Conservation (phyloP, 1,284 basidiomycete genomes). For the Sanguinoderma infundibulare region DNA sequence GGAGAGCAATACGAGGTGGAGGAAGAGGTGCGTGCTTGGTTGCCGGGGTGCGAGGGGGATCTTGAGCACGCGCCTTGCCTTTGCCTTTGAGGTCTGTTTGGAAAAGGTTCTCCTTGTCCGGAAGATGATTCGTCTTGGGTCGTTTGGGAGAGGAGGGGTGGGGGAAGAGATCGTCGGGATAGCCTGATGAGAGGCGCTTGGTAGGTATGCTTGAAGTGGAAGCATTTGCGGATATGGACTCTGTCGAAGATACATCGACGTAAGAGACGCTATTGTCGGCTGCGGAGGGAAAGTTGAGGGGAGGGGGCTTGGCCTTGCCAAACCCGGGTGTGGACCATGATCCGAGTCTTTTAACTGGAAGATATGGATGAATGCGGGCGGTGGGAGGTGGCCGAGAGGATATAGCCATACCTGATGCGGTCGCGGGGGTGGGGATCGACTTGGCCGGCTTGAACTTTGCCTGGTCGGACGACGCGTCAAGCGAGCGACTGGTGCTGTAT, state of each 20-base stretch:
- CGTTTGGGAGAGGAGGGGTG: slow-evolving; percentile 30
- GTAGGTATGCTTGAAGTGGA: slow-evolving; percentile 28
- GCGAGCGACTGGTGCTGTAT: neutral
- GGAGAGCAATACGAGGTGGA: neutral
- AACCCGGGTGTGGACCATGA: slow-evolving; percentile 39
- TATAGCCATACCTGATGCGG: slow-evolving; percentile 20
- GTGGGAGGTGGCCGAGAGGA: neutral
- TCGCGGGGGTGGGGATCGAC: slow-evolving; percentile 19
- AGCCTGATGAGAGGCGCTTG: slow-evolving; percentile 33
- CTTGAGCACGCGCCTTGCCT: slow-evolving; percentile 23
- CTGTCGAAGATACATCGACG: slow-evolving; percentile 28
- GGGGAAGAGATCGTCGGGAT: slow-evolving; percentile 14
- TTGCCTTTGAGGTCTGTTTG: slow-evolving; percentile 23
- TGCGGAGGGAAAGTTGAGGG: slow-evolving; percentile 6
- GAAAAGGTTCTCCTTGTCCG: slow-evolving; percentile 36
- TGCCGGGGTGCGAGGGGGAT: neutral
- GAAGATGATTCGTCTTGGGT: slow-evolving; percentile 18
- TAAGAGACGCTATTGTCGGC: slow-evolving; percentile 19
- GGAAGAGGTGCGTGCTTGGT: too few species aligned
- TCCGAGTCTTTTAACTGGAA: slow-evolving; percentile 24
- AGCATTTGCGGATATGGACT: slow-evolving; percentile 22
- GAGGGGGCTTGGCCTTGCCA: slow-evolving; percentile 30
- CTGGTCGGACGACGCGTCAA: slow-evolving; percentile 2
- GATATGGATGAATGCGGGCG: neutral
- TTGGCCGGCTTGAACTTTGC: slow-evolving; percentile 39